A percentile compares a stretch with the other conserved stretches of the same genome.
These are phyloP conservation scores for Paecilomyces formosus DNA, from an alignment of 2,329 filamentous ascomycete genomes.

Conservation along the genomic window DNA sequence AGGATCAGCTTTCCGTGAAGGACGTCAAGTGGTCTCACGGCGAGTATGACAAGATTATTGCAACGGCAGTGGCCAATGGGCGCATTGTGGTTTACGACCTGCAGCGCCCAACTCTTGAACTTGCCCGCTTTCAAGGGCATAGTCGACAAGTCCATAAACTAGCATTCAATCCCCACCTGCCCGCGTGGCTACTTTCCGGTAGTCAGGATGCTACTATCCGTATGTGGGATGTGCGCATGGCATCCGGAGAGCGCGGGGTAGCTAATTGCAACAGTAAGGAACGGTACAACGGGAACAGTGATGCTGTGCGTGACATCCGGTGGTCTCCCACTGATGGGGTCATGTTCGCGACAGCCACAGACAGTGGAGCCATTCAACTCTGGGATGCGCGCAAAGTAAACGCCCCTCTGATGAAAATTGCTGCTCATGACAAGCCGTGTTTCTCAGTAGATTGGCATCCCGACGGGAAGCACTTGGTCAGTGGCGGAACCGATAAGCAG, in stretches of 20 bases:
- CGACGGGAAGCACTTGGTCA: conserved; percentile 57
- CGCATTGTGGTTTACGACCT: conserved; percentile 60
- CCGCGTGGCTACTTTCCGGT: conserved; percentile 54
- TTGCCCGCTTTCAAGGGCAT: conserved; percentile 57
- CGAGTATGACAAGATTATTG: conserved; percentile 52
- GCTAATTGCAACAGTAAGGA: conserved; percentile 49
- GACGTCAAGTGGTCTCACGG: conserved; percentile 64
- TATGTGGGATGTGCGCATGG: conserved; percentile 56
- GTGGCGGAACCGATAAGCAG: conserved; percentile 54
- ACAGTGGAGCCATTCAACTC: conserved; percentile 55
- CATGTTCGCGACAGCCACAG: conserved; percentile 58
- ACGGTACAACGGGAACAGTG: conserved; percentile 50
- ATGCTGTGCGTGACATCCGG: conserved; percentile 55
- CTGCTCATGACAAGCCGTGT: conserved; percentile 54
- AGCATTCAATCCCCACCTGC: conserved; percentile 57
- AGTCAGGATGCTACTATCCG: conserved; percentile 59
- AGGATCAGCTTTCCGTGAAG: conserved; percentile 54
- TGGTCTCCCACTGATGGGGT: conserved; percentile 58
- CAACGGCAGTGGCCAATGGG: conserved; percentile 57
- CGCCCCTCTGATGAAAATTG: conserved; percentile 52
- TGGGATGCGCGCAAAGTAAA: conserved; percentile 56
- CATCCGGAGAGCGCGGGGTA: conserved; percentile 40
- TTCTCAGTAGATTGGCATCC: conserved; percentile 61
- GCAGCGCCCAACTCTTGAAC: conserved; percentile 52
- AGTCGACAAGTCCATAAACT: conserved; percentile 58